A percentile compares a stretch with the other conserved stretches of the same genome.
Evolutionary conservation across 306 rosid genomes (phyloP).

Genomic region (cucumber (Cucumis sativus)): DNA sequence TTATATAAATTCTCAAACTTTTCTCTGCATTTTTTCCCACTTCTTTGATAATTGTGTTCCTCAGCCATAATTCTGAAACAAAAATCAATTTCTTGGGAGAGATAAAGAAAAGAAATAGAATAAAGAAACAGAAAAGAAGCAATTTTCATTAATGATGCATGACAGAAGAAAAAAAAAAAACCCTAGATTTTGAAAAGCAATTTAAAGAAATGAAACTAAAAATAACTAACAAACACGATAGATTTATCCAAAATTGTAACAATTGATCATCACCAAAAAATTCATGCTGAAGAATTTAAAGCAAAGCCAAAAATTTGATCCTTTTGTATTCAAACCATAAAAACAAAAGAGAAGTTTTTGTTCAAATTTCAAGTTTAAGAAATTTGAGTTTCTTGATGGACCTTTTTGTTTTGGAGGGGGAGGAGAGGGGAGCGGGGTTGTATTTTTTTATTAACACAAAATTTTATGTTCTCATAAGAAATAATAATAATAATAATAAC

Average conservation of each 20-base stretch:
- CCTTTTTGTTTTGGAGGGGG: not conserved
- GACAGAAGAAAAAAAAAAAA: not conserved
- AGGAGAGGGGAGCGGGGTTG: not conserved
- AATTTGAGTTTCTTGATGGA: not conserved
- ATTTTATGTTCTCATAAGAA: not conserved
- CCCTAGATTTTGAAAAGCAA: not conserved
- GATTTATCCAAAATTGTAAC: not conserved
- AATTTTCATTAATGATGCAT: not conserved
- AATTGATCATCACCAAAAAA: not conserved
- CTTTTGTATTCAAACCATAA: not conserved
- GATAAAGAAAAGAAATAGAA: not conserved
- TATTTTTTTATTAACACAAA: too few relatives aligned
- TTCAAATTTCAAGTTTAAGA: not conserved
- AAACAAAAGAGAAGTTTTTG: not conserved
- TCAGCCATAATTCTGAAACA: constrained; percentile 69
- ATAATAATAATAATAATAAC: not conserved
- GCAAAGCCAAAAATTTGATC: not conserved
- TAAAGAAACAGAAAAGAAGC: not conserved
- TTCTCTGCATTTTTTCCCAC: constrained; percentile 97
- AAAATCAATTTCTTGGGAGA: not conserved
- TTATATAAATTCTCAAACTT: constrained; percentile 90
- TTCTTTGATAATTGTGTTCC: constrained; percentile 90
- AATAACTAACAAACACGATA: not conserved
- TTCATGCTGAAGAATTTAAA: not conserved
- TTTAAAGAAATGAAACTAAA: not conserved